Base-by-base conservation (phyloP, 768 basidiomycete species). In the Pleurotus eryngii region DNA sequence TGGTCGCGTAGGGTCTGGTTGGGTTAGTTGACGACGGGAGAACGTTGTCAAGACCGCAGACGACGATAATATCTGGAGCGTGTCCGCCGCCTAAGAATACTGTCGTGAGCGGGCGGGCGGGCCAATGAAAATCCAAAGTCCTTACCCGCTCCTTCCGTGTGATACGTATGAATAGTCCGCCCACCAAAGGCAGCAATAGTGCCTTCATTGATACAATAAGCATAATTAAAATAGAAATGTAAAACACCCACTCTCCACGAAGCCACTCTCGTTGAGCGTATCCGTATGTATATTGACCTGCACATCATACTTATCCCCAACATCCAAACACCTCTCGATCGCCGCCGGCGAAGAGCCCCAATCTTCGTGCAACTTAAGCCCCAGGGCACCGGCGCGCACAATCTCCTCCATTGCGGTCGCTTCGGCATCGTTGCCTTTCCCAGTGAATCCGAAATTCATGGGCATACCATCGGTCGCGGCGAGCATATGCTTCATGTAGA, bases 251-350 rank as follows among this genome's bases (percentile, higher is more conserved):
- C 93, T 88, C 71, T 99, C 93, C 5, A 98, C 93, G 67, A 96
- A 98, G 1, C 95, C 96, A 60, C 92, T 93, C 75, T 99, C 97
- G 68, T 98, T 98, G 58, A 98, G 72, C 0, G 96, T 98, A 68
- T 98, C 97, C 0, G 95, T 95, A 67, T 99, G 97, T 39, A 99
- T 97, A 69, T 95, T 95, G 55, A 92, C 83, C 81, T 98, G 96
- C 3, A 99, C 91, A 69, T 99, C 97, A 68, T 91, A 94, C 59
- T 91, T 80, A 63, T 98, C 94, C 0, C 78, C 95, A 17, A 98
- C 81, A 54, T 86, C 83, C 62, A 99, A 75, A 51, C 86, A 87
- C 45, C 81, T 87, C 56, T 75, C 73, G 61, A 98, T 98, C 1
- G 83, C 82, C 15, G 84, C 83, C 0, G 97, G 97, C 1, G 95